Base-by-base conservation (phyloP, 75 land plant genomes). In the Larix kaempferi region DNA sequence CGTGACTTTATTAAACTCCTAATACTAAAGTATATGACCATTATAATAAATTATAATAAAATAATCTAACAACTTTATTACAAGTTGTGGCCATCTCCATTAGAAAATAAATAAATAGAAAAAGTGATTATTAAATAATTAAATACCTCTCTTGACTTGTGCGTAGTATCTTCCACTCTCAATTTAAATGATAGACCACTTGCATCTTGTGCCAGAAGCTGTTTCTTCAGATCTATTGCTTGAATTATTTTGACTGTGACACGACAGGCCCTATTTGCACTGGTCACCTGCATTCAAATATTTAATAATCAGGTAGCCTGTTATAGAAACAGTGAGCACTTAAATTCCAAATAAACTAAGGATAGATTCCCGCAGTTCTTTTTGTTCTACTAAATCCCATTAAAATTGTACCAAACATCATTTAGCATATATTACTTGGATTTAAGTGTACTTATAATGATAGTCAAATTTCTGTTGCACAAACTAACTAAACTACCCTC, bases 211-310 rank as follows among this genome's bases (percentile, higher is more conserved):
- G 71, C 84, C 39, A 57, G 23, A 16, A 27, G 59, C 3, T 37
- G 75, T 73, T 69, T 87, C 79, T 79, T 81, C 69, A 85, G 57
- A 60, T 85, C 75, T 72, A 69, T 85, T 29, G 80, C 81, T 33
- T 67, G 76, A 60, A 82, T 23, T 12, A 87, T 77, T 33, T 56
- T 74, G 37, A 87, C 78, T 8, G 74, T 85, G 57, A 87, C 79
- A 56, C 89, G 84, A 71, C 89, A 87, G 26, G 89, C 88, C 66
- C 89, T 84, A 41, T 86, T 82, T 44, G 77, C 84, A 75, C 78
- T 86, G 11, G 87, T 85, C 27, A 85, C 87, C 81, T 79, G 81
- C 49, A 78, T 37, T 54, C 11, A 78, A 60, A 77, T n/a, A 44
- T 12, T 66, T 66, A 23, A 77, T 66, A 19, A 66, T 64, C 25